Evolutionary conservation across 2,329 filamentous ascomycete species (phyloP), one percentile per base, ranked within the genome.

Genomic region (Xylaria arbuscula): DNA sequence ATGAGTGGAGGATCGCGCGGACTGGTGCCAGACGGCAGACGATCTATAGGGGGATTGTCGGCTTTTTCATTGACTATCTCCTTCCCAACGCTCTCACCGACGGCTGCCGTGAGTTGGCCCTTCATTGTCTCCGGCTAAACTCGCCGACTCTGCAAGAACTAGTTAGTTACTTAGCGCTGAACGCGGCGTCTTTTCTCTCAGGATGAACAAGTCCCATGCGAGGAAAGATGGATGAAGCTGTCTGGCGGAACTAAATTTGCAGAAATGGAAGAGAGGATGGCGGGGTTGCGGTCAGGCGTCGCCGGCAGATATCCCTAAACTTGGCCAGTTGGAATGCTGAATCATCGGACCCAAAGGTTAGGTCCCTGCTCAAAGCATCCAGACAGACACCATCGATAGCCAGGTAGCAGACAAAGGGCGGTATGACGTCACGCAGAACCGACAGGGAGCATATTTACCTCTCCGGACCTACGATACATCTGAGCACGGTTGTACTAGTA

Each of bases 361-460:
- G 4, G 19, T 28, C 24, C 10, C 36, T 24, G 17, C 38, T 22
- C 17, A 42, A 22, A 24, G 13, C 48, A 51, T 51, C 11, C 15
- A 17, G 2, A 32, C 6, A 17, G 24, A 28, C 28, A 5, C 28
- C 28, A 28, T 28, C 5, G 19, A 17, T 15, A 17, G 22, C 17
- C 22, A 56, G 54, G 24, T 59, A 34, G 47, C 11, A 55, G 19
- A 48, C 45, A 48, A 66, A 66, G 28, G 57, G 56, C 56, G 63
- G 50, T 66, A 66, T 66, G 63, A 66, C 32, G 63, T 61, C 63
- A 66, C 17, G 47, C n/a, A 13, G 3, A 22, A 32, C 13, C 10
- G 6, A 45, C 28, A 56, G 17, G 19, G 45, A n/a, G 7, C 2
- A 22, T 22, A 17, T 45, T 15, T 45, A n/a, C 17, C 17, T 9